Evolutionary conservation across 2,329 filamentous ascomycete genomes (phyloP), one percentile per base, ranked within the genome.

Genomic region (Aschersonia sp.): DNA sequence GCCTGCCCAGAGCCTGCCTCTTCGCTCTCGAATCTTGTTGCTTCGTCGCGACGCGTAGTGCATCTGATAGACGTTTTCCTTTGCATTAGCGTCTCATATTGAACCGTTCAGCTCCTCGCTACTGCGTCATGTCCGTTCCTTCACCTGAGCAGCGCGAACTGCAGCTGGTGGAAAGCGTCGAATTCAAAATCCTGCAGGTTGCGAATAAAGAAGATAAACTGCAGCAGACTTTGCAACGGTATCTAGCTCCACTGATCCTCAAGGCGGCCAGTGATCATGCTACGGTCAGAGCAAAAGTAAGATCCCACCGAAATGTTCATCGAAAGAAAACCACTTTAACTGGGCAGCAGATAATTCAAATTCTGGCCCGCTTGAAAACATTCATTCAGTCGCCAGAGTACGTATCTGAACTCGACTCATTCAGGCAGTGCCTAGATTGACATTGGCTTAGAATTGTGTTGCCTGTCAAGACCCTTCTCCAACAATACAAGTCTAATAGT

Each of bases 131-230:
- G 68, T 56, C 68, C 30, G 51, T 56, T 31, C 47, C 58, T 30
- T 60, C 69, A 9, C 57, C 68, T 5, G 80, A 85, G 65, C 73
- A 84, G 64, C 79, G 82, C 52, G 89, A 95, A 74, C 73, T 94
- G 55, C 78, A 80, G 54, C 77, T 96, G 52, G 78, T 95, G 47
- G 85, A 85, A 58, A 91, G 86, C 60, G 84, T 94, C 44, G 89
- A 94, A 63, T 79, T 92, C 59, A 78, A 82, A 53, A 92, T 96
- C 58, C 61, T 80, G 12, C 84, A 79, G 31, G 78, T 91, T 47
- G 84, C 89, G 31, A 85, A 88, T 56, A 82, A 88, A 46, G 91
- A 96, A 61, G 73, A 79, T 52, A 94, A 91, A 66, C 77, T 98
- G 1, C 80, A 91, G 61, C 69, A 80, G 30, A 71, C 92, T 12